Conservation (phyloP, 2,329 filamentous ascomycete genomes). For the Aspergillus viridinutans region DNA sequence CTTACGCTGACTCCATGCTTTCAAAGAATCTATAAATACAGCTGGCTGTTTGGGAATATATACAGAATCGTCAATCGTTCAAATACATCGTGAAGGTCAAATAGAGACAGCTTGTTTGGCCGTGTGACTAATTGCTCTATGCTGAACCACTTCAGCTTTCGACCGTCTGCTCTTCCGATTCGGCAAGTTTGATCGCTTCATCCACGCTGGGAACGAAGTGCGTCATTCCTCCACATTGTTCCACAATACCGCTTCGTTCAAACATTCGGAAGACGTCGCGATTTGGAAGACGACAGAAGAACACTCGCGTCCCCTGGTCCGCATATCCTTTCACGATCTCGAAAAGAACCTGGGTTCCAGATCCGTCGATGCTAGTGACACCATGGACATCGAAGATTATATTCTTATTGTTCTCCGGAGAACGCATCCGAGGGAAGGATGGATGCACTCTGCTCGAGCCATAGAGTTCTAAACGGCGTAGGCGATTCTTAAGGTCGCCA, state of each 20-base stretch:
- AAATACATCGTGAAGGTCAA: neutral
- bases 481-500: slow-evolving; percentile 77
- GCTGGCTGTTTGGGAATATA: neutral
- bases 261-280: slow-evolving; percentile 68
- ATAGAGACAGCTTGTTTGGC: neutral
- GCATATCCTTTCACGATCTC: slow-evolving; percentile 84
- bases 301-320: slow-evolving; percentile 62
- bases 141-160: slow-evolving; percentile 21
- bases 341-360: slow-evolving; percentile 81
- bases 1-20: neutral
- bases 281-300: slow-evolving; percentile 52
- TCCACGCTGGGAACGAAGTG: slow-evolving; percentile 82
- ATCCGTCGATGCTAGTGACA: slow-evolving; percentile 91
- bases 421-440: slow-evolving; percentile 73
- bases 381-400: slow-evolving; percentile 97
- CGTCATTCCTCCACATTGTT: slow-evolving; percentile 68
- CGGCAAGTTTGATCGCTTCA: slow-evolving; percentile 76
- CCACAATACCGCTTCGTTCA: slow-evolving; percentile 76
- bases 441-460: slow-evolving; percentile 83
- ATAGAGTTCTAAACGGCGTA: slow-evolving; percentile 81
- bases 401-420: slow-evolving; percentile 79
- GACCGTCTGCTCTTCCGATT: slow-evolving; percentile 58
- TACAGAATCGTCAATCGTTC: slow-evolving; percentile 5
- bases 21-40: neutral
- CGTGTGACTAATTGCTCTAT: neutral